Conservation (phyloP, 2,329 filamentous ascomycete species). For the Calycina herbarum region DNA sequence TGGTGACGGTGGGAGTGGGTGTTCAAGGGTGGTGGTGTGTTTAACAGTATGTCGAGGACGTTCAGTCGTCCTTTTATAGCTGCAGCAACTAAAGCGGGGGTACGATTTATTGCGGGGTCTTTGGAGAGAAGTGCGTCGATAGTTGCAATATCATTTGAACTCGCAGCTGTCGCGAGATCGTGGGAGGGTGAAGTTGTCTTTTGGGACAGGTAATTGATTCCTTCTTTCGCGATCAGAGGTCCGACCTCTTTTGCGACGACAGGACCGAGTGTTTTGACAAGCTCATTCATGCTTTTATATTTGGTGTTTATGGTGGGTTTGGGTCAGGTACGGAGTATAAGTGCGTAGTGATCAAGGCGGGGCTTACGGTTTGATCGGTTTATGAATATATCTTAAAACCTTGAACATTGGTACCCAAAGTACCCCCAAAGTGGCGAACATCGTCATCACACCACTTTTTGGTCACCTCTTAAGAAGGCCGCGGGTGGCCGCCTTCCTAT, state of each 20-base stretch:
- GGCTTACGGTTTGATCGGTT: not conserved
- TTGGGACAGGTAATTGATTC: conserved; percentile 19
- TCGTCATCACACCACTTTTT: not conserved
- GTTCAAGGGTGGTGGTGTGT: conserved; percentile 12
- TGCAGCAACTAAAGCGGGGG: conserved; percentile 24
- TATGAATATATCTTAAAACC: not conserved
- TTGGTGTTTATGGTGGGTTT: not conserved
- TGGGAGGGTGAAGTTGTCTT: conserved; percentile 9
- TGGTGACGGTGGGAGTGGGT: not conserved
- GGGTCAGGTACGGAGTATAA: not conserved
- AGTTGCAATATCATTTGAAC: conserved; percentile 12
- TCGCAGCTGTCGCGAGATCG: conserved; percentile 18
- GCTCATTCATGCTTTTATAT: conserved; percentile 12
- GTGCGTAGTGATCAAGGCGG: not conserved
- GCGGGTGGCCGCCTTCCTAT: not conserved
- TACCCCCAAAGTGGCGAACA: not conserved
- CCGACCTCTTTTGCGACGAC: conserved; percentile 19
- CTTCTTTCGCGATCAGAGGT: conserved; percentile 16
- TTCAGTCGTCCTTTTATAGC: conserved; percentile 20
- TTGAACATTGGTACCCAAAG: not conserved
- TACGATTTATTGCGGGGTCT: conserved; percentile 18
- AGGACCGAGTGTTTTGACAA: conserved; percentile 15
- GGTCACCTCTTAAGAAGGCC: not conserved
- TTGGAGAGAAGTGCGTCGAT: conserved; percentile 17
- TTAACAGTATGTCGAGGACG: conserved; percentile 22